These are phyloP conservation scores for Solanum lignicaule DNA, from an alignment of 257 asterid genomes.

Conservation along the genomic window DNA sequence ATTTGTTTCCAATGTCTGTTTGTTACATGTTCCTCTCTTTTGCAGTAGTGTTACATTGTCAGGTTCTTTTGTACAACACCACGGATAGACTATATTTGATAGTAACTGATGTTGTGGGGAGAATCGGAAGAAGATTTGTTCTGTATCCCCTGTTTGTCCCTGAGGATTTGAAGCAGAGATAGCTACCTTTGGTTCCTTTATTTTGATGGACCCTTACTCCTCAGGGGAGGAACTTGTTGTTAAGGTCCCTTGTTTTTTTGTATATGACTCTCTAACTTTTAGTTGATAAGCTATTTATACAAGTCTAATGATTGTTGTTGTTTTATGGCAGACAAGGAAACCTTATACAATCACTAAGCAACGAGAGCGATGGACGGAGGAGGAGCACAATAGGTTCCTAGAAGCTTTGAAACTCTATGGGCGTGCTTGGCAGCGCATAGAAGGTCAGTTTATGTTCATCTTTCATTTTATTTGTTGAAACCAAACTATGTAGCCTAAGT, in stretches of 20 bases:
- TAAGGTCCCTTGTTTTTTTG: slow-evolving; percentile 38
- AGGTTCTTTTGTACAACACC: slow-evolving; percentile 26
- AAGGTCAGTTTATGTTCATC: slow-evolving; percentile 39
- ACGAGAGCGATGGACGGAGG: slow-evolving; percentile 99
- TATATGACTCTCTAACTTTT: background rate
- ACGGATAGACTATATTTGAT: slow-evolving; percentile 31
- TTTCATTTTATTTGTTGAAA: background rate
- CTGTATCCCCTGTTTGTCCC: slow-evolving; percentile 20
- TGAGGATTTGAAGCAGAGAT: slow-evolving; percentile 39
- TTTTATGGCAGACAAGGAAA: slow-evolving; percentile 58
- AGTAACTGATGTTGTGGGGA: slow-evolving; percentile 18
- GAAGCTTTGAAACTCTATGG: slow-evolving; percentile 96
- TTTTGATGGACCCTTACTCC: slow-evolving; percentile 72
- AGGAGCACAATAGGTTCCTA: slow-evolving; percentile 83
- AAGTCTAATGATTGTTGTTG: background rate
- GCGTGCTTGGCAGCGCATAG: slow-evolving; percentile 99
- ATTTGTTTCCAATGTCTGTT: slow-evolving; percentile 13
- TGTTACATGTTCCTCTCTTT: slow-evolving; percentile 38
- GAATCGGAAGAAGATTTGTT: slow-evolving; percentile 24
- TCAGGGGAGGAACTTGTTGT: slow-evolving; percentile 77
- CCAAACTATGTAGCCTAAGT: background rate
- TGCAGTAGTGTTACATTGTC: slow-evolving; percentile 63
- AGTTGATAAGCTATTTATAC: background rate
- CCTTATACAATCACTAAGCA: slow-evolving; percentile 96
- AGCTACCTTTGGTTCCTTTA: slow-evolving; percentile 13